phyloP scores from a whole-genome alignment of 2,329 filamentous ascomycete genomes.

The Clonostachys rosea region DNA sequence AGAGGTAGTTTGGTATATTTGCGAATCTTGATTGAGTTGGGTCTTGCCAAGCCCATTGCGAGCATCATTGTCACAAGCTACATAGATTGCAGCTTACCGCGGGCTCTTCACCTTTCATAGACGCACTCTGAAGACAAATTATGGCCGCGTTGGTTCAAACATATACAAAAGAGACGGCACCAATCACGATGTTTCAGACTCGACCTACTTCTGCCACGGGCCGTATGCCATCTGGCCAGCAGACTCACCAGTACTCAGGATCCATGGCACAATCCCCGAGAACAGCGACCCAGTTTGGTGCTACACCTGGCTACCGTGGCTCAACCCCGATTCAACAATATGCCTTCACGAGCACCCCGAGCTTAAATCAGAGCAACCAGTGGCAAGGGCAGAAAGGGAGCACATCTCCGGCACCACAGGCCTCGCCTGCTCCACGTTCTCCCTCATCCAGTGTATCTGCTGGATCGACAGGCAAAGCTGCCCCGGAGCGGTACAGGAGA shows the following conservation, averaged over 20 bases:
- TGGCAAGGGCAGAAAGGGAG: too few species aligned
- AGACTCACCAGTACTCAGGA: slow-evolving; percentile 45
- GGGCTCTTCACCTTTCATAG: too few species aligned
- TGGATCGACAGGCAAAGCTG: slow-evolving; percentile 33
- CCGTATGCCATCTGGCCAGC: slow-evolving; percentile 47
- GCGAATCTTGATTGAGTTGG: too few species aligned
- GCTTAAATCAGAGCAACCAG: slow-evolving; percentile 40
- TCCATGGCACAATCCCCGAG: slow-evolving; percentile 24
- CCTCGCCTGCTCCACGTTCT: slow-evolving; percentile 1
- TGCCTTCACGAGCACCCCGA: slow-evolving; percentile 69
- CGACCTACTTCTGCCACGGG: slow-evolving; percentile 52
- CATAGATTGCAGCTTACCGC: too few species aligned
- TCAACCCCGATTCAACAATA: slow-evolving; percentile 67
- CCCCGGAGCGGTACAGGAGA: slow-evolving; percentile 76
- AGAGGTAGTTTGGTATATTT: too few species aligned
- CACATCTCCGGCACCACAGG: slow-evolving; percentile 43
- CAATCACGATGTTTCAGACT: slow-evolving; percentile 72
- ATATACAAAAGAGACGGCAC: slow-evolving; percentile 70
- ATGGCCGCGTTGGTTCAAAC: slow-evolving; percentile 86
- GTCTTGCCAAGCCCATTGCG: too few species aligned
- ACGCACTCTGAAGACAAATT: slow-evolving; percentile 19
- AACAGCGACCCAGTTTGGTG: slow-evolving; percentile 13
- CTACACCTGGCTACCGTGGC: slow-evolving; percentile 45
- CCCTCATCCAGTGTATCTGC: too few species aligned
- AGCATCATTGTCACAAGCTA: too few species aligned